Conservation (phyloP, 768 basidiomycete genomes). For the Pleurotus eryngii region DNA sequence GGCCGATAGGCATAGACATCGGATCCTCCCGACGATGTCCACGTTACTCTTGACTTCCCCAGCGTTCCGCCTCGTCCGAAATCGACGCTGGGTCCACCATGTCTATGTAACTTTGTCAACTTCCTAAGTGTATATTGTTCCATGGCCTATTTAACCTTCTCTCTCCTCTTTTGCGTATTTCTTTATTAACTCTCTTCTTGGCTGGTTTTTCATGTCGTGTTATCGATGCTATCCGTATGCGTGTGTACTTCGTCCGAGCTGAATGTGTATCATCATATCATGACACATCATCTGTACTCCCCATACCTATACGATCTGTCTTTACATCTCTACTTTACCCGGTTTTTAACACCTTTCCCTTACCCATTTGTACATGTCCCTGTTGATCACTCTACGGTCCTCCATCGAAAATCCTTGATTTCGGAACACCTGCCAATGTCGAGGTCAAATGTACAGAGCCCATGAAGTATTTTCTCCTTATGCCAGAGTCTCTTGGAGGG, state of each 20-base stretch:
- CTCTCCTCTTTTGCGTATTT: neutral
- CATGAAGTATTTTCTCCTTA: no score
- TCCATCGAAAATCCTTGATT: neutral
- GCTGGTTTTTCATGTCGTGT: neutral
- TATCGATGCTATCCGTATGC: constrained; percentile 8
- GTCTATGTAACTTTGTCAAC: neutral
- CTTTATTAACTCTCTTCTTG: neutral
- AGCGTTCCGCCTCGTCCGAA: neutral
- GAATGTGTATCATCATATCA: constrained; percentile 6
- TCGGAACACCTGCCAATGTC: no score
- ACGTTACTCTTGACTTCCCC: neutral
- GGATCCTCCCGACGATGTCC: neutral
- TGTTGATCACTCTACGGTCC: neutral
- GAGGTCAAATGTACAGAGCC: no score
- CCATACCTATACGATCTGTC: neutral
- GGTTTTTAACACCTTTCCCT: neutral
- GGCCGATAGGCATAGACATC: neutral
- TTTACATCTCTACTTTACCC: neutral
- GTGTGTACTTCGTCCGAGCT: constrained; percentile 5
- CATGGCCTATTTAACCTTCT: neutral
- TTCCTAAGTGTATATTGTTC: neutral
- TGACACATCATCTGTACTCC: constrained; percentile 5
- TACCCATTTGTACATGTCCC: constrained; percentile 2
- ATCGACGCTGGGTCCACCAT: neutral
- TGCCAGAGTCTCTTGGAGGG: no score